Evolutionary conservation across 2,329 filamentous ascomycete species (phyloP).

Genomic region (Cladosporium sp.): DNA sequence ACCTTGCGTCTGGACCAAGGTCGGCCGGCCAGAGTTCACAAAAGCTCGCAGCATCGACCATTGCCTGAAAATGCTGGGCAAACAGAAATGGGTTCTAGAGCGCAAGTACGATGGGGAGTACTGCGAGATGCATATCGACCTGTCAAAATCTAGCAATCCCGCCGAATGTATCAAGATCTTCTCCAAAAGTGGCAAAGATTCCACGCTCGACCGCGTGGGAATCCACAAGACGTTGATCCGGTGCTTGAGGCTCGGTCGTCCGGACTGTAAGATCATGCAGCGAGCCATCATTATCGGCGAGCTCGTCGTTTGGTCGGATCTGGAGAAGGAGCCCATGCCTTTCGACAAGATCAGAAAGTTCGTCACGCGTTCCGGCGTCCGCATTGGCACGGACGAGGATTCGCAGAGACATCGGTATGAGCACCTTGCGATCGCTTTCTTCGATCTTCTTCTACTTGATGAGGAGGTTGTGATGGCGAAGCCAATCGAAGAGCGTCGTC

Average conservation of each 20-base stretch:
- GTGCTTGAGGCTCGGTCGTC: conserved; percentile 58
- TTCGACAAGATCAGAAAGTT: conserved; percentile 84
- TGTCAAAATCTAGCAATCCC: conserved; percentile 43
- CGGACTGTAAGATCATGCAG: conserved; percentile 55
- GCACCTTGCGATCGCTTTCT: conserved; percentile 59
- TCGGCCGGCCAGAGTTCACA: conserved; percentile 41
- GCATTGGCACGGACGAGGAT: conserved; percentile 64
- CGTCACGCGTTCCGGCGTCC: conserved; percentile 66
- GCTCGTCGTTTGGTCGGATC: conserved; percentile 71
- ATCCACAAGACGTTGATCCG: conserved; percentile 62
- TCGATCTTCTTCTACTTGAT: conserved; percentile 57
- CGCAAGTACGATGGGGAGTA: conserved; percentile 83
- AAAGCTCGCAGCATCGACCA: conserved; percentile 61
- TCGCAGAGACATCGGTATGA: conserved; percentile 56
- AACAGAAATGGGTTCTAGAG: conserved; percentile 66
- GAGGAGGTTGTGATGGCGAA: conserved; percentile 49
- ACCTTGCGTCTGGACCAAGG: conserved; percentile 41
- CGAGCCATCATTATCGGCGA: conserved; percentile 82
- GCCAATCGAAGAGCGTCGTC: conserved; percentile 57
- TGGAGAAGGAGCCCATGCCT: conserved; percentile 60
- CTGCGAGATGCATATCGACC: conserved; percentile 79
- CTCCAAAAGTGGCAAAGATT: conserved; percentile 89
- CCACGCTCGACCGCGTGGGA: conserved; percentile 63
- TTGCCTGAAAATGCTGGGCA: conserved; percentile 61
- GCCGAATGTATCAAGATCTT: conserved; percentile 68